Conservation (phyloP, 148 eudicot species). For the Camellia sinensis region DNA sequence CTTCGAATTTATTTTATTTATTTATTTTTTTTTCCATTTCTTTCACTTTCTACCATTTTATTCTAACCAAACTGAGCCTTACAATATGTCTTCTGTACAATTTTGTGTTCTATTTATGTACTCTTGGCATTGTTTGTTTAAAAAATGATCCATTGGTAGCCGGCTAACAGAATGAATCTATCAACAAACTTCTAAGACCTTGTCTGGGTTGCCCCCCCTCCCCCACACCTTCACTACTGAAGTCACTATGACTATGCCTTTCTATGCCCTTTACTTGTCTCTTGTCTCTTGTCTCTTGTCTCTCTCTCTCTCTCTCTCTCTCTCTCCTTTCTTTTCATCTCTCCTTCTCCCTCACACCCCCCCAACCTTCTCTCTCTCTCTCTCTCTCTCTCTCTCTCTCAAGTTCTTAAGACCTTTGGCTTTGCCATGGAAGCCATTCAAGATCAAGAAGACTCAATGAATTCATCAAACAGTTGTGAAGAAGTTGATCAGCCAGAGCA, state of each 20-base stretch:
- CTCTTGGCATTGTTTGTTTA: not conserved
- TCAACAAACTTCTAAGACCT: slow-evolving; percentile 7
- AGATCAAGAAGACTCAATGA: slow-evolving; percentile 14
- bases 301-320: slow-evolving; percentile 6
- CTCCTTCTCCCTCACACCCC: too few species aligned
- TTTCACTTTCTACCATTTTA: too few species aligned
- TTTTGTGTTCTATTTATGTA: too few species aligned
- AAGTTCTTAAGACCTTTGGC: not conserved
- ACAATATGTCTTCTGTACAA: too few species aligned
- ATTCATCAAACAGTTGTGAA: slow-evolving; percentile 8
- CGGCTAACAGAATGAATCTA: slow-evolving; percentile 24
- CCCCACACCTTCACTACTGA: not conserved
- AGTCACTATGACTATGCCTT: not conserved
- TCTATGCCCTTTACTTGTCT: not conserved
- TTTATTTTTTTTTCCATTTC: too few species aligned
- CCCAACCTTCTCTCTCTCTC: not conserved
- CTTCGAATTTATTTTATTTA: too few species aligned
- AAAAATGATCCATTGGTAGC: slow-evolving; percentile 5
- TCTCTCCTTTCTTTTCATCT: not conserved
- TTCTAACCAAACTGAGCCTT: too few species aligned
- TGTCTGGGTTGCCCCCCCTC: slow-evolving; percentile 7
- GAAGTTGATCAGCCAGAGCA: slow-evolving; percentile 26
- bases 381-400: not conserved
- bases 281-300: not conserved
- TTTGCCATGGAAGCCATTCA: slow-evolving; percentile 2